phyloP scores from a whole-genome alignment of 805 yeast genomes.

The Nakazawaea ambrosiae region DNA sequence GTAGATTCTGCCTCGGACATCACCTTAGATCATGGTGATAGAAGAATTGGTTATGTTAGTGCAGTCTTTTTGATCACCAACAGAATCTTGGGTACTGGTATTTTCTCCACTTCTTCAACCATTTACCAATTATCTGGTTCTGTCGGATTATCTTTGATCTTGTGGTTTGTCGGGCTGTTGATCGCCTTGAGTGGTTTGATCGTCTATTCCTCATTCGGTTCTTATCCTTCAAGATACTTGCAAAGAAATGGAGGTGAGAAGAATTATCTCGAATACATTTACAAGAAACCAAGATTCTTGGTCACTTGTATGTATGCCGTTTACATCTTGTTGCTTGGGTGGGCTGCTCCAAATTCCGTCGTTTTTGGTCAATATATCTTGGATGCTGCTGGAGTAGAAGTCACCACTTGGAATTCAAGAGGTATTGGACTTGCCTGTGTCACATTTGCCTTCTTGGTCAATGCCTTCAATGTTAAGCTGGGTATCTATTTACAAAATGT shows the following conservation, averaged over 20 bases:
- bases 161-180: slow-evolving; percentile 71
- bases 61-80: slow-evolving; percentile 49
- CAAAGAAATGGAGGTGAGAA: slow-evolving; percentile 86
- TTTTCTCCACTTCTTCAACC: slow-evolving; percentile 61
- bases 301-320: slow-evolving; percentile 62
- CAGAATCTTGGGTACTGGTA: slow-evolving; percentile 71
- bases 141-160: slow-evolving; percentile 61
- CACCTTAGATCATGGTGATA: slow-evolving; percentile 32
- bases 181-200: slow-evolving; percentile 59
- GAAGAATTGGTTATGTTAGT: slow-evolving; percentile 37
- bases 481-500: slow-evolving; percentile 62
- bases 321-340: slow-evolving; percentile 68
- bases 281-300: slow-evolving; percentile 59
- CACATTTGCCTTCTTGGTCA: slow-evolving; percentile 60
- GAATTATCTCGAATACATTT: slow-evolving; percentile 70
- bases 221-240: slow-evolving; percentile 35
- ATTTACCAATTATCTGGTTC: slow-evolving; percentile 57
- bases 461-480: slow-evolving; percentile 51
- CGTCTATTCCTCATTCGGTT: slow-evolving; percentile 77
- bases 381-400: slow-evolving; percentile 63
- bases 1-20: slow-evolving; percentile 1
- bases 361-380: slow-evolving; percentile 75
- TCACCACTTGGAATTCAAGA: slow-evolving; percentile 70
- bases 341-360: slow-evolving; percentile 82
- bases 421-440: slow-evolving; percentile 72